Evolutionary conservation across 2,329 filamentous ascomycete species (phyloP), one percentile per base, ranked within the genome.

Genomic region (Talaromyces sp.): DNA sequence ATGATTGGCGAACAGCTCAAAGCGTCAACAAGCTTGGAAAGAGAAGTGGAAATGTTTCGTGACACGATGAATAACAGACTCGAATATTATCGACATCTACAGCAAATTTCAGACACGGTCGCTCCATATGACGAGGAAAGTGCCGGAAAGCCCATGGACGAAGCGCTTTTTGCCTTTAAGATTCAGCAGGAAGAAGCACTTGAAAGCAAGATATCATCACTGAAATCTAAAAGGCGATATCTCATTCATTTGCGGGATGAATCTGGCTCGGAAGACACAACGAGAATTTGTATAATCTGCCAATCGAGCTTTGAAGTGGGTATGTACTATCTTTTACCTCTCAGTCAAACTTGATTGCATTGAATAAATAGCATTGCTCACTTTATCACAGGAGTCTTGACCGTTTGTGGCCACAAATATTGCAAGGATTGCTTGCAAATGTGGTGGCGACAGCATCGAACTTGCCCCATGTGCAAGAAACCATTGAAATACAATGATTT

Each of bases 81-180:
- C 0, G 91, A 94, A 52, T 97, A 91, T 68, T 97, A 97, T 68
- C 86, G 88, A 4, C 91, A 97, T 65, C 80, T 97, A 10, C 94
- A 97, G 67, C 83, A 85, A 22, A 86, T 97, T n/a, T 97, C 92
- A 0, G 93, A 97, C 67, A 90, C 85, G 16, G 90, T 97, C 0
- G 82, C 84, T 4, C 86, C 88, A 1, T 89, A 89, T 51, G 86
- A 91, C 51, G 86, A 87, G 10, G 69, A 71, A 24, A 78, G 79
- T 46, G 74, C 82, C 19, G 80, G 86, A 19, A 77, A 83, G 11
- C 77, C 77, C 2, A 76, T 87, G 10, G 81, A 88, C 39, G 69
- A 75, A 10, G 64, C 62, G 6, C 74, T 84, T 17, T 77, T 80
- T 33, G 61, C 69, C 8, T 63, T 68, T 1, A 73, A 77, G 7